Conservation (phyloP, 148 eudicot genomes). For the Rhododendron ferrugineum region DNA sequence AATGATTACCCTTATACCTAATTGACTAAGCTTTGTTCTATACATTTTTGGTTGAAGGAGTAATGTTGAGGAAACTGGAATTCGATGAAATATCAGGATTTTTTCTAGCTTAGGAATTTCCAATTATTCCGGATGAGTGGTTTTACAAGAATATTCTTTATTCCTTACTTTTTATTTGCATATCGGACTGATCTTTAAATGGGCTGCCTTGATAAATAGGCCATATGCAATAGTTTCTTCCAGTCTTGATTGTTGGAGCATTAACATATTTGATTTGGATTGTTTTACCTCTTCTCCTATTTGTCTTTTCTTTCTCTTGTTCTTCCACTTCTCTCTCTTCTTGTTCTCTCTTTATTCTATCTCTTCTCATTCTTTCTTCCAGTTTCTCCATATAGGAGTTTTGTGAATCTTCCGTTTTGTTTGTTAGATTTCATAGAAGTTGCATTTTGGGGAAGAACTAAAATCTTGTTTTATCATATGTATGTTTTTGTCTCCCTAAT, state of each 20-base stretch:
- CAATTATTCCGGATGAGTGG: background rate
- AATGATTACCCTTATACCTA: background rate
- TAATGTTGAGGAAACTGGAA: background rate
- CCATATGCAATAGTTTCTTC: background rate
- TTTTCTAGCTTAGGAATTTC: background rate
- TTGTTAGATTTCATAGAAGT: background rate
- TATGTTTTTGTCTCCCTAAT: background rate
- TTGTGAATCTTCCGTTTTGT: background rate
- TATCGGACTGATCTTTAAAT: background rate
- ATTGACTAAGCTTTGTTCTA: background rate
- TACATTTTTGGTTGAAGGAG: background rate
- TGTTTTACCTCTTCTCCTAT: background rate
- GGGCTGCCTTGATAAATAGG: background rate
- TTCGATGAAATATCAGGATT: background rate
- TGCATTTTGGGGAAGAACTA: background rate
- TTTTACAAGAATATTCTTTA: background rate
- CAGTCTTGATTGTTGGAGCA: background rate
- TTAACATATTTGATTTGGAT: background rate
- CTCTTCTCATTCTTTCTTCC: background rate
- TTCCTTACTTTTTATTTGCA: background rate
- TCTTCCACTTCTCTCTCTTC: background rate
- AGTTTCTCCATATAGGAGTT: background rate
- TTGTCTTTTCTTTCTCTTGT: background rate
- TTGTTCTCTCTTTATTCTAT: background rate
- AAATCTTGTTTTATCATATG: background rate